Percentiles rank a stretch among this genome's conserved stretches.
phyloP scores from a whole-genome alignment of 2,329 filamentous ascomycete species.

The Furcasterigmium sp. region DNA sequence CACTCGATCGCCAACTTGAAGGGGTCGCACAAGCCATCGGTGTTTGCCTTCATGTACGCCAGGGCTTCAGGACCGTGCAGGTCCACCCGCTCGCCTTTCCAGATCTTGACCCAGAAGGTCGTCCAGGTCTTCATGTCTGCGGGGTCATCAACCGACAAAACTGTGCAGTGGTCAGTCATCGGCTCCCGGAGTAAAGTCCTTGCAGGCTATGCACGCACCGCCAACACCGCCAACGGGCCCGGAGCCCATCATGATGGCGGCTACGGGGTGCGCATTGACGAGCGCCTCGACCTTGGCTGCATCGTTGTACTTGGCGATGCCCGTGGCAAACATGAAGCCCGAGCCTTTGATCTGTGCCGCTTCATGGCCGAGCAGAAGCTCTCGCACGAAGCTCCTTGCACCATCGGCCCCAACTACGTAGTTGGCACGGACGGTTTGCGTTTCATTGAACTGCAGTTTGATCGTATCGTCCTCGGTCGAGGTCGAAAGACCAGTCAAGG shows the following conservation, averaged over 20 bases:
- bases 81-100: conserved; percentile 17
- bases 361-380: conserved; percentile 20
- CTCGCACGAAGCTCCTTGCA: conserved; percentile 20
- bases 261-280: conserved; percentile 22
- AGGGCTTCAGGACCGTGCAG: conserved; percentile 30
- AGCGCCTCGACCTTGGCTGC: conserved; percentile 18
- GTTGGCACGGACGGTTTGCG: conserved; percentile 14
- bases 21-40: conserved; percentile 19
- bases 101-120: conserved; percentile 29
- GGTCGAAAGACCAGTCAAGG: conserved; percentile 8
- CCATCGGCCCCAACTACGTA: conserved; percentile 28
- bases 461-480: conserved; percentile 8
- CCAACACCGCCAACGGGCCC: conserved; percentile 20
- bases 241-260: conserved; percentile 22
- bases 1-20: conserved; percentile 27
- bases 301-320: conserved; percentile 18
- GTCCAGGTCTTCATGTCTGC: conserved; percentile 21
- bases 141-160: conserved; percentile 17
- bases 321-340: conserved; percentile 24
- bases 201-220: conserved; percentile 17
- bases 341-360: conserved; percentile 14
- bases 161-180: conserved; percentile 6
- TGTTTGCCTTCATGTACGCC: conserved; percentile 19
- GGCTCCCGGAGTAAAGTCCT: no score
- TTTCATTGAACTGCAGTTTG: conserved; percentile 19